Conservation (phyloP, 306 rosid species). For the Mucuna pruriens region DNA sequence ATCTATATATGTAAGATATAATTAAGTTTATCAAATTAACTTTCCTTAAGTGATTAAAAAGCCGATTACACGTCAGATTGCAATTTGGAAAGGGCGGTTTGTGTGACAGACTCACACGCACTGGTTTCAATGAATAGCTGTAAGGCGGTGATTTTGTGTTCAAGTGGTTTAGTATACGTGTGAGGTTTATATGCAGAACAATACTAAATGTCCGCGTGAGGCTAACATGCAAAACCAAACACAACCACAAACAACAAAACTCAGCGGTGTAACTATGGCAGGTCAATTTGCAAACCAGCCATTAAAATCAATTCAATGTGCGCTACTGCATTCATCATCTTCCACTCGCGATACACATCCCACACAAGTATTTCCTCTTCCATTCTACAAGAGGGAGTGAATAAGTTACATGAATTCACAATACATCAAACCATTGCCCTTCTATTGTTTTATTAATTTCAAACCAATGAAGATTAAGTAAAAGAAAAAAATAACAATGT, state of each 20-base stretch:
- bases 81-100: not conserved
- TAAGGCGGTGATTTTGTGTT: conserved; percentile 18
- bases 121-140: conserved; percentile 8
- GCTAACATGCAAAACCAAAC: conserved; percentile 31
- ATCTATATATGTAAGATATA: too few relatives aligned
- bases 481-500: not conserved
- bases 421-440: not conserved
- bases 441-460: not conserved
- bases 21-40: too few relatives aligned
- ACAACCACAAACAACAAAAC: conserved; percentile 7
- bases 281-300: conserved; percentile 25
- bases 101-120: conserved; percentile 32
- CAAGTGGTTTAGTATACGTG: conserved; percentile 36
- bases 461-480: not conserved
- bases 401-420: not conserved
- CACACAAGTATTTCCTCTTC: not conserved
- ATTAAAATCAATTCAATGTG: conserved; percentile 19
- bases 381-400: not conserved
- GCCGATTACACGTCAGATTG: too few relatives aligned
- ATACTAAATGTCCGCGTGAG: not conserved
- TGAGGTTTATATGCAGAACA: not conserved
- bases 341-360: not conserved
- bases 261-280: conserved; percentile 7
- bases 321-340: not conserved
- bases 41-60: too few relatives aligned